Evolutionary conservation across 1,284 basidiomycete genomes (phyloP).

Genomic region (Malassezia furfur): DNA sequence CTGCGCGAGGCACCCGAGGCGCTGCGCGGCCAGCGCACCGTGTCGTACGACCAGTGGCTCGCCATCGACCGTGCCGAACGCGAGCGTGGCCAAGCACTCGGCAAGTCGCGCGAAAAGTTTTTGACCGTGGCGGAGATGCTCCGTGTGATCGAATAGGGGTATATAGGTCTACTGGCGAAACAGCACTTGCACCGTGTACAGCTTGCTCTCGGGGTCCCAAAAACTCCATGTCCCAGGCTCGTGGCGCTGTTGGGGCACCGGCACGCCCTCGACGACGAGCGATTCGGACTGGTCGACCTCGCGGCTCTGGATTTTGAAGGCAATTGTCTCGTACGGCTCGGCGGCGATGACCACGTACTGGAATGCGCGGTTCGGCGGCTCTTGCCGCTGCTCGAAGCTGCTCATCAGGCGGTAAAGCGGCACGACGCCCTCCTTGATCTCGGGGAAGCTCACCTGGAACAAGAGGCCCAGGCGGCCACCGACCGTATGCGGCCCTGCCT

Average conservation of each 20-base stretch:
- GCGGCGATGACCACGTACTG: constrained; percentile 97
- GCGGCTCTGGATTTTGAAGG: constrained; percentile 91
- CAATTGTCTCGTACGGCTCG: constrained; percentile 96
- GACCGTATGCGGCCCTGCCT: constrained; percentile 9
- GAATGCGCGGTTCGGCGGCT: constrained; percentile 86
- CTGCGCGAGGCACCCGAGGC: constrained; percentile 13
- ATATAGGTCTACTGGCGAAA: constrained; percentile 20
- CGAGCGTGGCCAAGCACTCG: constrained; percentile 54
- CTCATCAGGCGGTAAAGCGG: constrained; percentile 93
- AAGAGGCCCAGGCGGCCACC: constrained; percentile 66
- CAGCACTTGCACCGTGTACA: constrained; percentile 38
- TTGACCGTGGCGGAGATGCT: constrained; percentile 20
- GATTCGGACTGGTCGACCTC: constrained; percentile 65
- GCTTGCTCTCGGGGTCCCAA: constrained; percentile 40
- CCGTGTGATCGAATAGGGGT: constrained; percentile 6
- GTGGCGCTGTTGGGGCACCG: constrained; percentile 20
- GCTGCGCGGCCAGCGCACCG: constrained; percentile 48
- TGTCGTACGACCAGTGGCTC: constrained; percentile 63
- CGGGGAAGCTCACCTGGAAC: constrained; percentile 90
- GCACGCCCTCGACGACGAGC: constrained; percentile 23
- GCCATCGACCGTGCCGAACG: constrained; percentile 61
- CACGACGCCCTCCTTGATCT: constrained; percentile 68
- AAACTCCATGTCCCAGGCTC: constrained; percentile 41
- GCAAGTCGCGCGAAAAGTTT: constrained; percentile 71
- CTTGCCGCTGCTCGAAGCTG: constrained; percentile 92